Evolutionary conservation across 139 green algal genomes (phyloP), one percentile per base, ranked within the genome.

Genomic region (Chlorella sp.): DNA sequence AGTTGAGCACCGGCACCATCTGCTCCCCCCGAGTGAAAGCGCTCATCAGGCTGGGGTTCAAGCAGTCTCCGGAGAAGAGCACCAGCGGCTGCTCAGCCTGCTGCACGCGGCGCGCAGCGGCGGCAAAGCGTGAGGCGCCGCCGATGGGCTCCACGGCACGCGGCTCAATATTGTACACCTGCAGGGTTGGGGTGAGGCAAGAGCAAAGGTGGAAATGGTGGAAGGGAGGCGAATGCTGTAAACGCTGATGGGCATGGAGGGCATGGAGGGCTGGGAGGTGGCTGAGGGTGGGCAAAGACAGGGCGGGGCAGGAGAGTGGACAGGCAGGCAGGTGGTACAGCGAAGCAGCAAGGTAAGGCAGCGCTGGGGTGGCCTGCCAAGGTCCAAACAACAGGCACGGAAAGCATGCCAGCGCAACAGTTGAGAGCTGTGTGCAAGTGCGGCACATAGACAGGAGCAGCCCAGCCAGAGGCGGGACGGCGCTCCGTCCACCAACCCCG

Each of bases 1-100:
- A 75, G 82, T 98, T 98, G 32, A 98, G 89, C 2, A 98, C 81
- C 30, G 96, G 95, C 34, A 95, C 91, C 96, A 98, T 98, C 42
- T 98, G 96, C 80, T 95, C 86, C 0, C 96, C 96, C 3, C 94
- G 89, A 4, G 96, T 98, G 86, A 98, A 90, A 1, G 95, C 96
- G 32, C 81, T 93, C 91, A 98, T 93, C 3, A 96, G 83, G 48
- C 88, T 94, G 15, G 96, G 96, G 89, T 96, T 97, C 85, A 97
- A 94, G 61, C 89, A 93, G 88, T 98, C 96, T 0, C 96, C 96
- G 75, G 76, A 92, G 93, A 98, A 98, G 12, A 98, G 91, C n/a
- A 98, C 93, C 68, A 98, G 89, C 48, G 94, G 93, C 61, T 86
- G 75, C 37, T 39, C 24, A 22, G 75, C 34, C n/a, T 21, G n/a